Conservation (phyloP, 768 basidiomycete genomes). For the Mycena vitilis region DNA sequence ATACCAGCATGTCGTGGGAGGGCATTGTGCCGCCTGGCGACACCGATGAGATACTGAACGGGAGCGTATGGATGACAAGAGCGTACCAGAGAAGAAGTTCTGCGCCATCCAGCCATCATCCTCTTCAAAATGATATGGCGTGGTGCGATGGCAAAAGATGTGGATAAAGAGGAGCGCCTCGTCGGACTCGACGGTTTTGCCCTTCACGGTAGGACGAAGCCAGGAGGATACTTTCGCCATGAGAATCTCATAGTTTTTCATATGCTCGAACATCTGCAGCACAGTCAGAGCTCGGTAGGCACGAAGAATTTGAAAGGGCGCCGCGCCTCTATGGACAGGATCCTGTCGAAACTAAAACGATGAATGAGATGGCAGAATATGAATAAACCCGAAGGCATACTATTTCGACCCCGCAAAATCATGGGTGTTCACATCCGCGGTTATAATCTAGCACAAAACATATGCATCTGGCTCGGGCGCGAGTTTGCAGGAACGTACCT, state of each 20-base stretch:
- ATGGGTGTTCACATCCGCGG: constrained; percentile 73
- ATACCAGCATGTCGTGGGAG: constrained; percentile 69
- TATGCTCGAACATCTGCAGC: constrained; percentile 76
- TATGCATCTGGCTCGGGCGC: not conserved
- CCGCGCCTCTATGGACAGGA: constrained; percentile 76
- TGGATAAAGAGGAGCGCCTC: constrained; percentile 74
- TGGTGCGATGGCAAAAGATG: constrained; percentile 74
- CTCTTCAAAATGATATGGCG: constrained; percentile 77
- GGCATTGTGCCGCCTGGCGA: constrained; percentile 75
- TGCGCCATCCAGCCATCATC: constrained; percentile 82
- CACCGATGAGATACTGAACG: not conserved
- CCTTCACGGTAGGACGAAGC: constrained; percentile 58
- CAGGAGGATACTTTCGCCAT: constrained; percentile 72
- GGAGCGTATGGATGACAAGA: not conserved
- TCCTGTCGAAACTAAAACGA: constrained; percentile 69
- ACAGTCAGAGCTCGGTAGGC: not conserved
- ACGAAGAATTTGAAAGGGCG: constrained; percentile 35
- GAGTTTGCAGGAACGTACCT: constrained; percentile 45
- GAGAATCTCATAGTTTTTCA: constrained; percentile 78
- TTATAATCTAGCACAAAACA: constrained; percentile 60
- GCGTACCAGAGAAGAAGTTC: constrained; percentile 73
- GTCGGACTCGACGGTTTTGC: constrained; percentile 37
- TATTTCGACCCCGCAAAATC: constrained; percentile 63
- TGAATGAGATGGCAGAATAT: not conserved
- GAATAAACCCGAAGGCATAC: constrained; percentile 44